Percentiles rank a stretch among this genome's conserved stretches.
Evolutionary conservation across 805 yeast genomes (phyloP).

Genomic region (Yamadazyma scolyti): DNA sequence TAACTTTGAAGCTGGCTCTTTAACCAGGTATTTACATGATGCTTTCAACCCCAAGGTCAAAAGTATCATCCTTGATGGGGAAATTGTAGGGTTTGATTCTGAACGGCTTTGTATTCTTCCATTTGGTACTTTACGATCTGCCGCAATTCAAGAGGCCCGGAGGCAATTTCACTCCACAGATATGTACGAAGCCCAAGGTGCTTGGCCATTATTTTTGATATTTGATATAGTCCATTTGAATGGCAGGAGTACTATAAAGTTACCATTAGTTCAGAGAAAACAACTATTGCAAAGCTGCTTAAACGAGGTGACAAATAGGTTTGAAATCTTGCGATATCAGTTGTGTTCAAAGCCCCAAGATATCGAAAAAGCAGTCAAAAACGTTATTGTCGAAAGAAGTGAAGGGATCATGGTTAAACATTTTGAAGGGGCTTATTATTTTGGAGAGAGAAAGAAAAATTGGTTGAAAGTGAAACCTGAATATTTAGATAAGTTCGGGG

Average conservation of each 20-base stretch:
- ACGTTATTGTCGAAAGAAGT: slow-evolving; percentile 57
- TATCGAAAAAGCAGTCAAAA: slow-evolving; percentile 51
- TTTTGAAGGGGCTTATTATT: slow-evolving; percentile 51
- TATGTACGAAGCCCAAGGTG: slow-evolving; percentile 27
- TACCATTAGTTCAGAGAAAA: slow-evolving; percentile 56
- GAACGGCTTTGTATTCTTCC: slow-evolving; percentile 56
- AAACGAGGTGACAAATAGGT: slow-evolving; percentile 41
- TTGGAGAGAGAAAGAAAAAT: slow-evolving; percentile 48
- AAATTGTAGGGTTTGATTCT: slow-evolving; percentile 86
- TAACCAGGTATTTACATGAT: slow-evolving; percentile 48
- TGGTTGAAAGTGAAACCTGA: slow-evolving; percentile 95
- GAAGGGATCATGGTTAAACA: slow-evolving; percentile 85
- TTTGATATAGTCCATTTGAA: slow-evolving; percentile 76
- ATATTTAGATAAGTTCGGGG: slow-evolving; percentile 81
- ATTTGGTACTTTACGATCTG: slow-evolving; percentile 73
- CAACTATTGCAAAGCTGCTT: slow-evolving; percentile 43
- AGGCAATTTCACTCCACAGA: slow-evolving; percentile 36
- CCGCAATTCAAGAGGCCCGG: slow-evolving; percentile 55
- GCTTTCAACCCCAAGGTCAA: slow-evolving; percentile 37
- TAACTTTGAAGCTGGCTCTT: slow-evolving; percentile 44
- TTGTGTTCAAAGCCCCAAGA: slow-evolving; percentile 45
- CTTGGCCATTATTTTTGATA: slow-evolving; percentile 55
- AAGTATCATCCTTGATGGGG: slow-evolving; percentile 72
- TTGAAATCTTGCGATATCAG: slow-evolving; percentile 45
- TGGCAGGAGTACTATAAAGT: slow-evolving; percentile 54